A percentile compares a stretch with the other conserved stretches of the same genome.
These are phyloP conservation scores for Erodium texanum DNA, from an alignment of 441 rosid genomes.

Conservation along the genomic window DNA sequence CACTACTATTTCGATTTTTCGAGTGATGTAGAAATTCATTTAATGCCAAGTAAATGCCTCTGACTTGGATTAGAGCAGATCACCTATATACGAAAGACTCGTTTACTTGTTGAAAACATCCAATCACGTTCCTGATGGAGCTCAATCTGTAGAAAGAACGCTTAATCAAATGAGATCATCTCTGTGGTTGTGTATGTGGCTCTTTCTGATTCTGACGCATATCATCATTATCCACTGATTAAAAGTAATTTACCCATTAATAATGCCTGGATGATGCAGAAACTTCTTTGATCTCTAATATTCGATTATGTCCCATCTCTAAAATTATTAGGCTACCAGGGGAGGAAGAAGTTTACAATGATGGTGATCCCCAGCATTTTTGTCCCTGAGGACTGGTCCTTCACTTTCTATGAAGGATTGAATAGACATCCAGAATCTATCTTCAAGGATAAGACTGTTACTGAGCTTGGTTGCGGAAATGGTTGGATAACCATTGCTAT, in stretches of 20 bases:
- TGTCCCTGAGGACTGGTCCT: conserved; percentile 96
- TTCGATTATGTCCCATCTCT: background rate
- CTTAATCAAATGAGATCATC: too few species aligned
- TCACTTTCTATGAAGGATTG: conserved; percentile 80
- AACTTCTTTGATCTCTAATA: background rate
- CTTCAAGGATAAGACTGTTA: conserved; percentile 20
- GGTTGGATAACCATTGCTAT: conserved; percentile 26
- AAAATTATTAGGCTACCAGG: conserved; percentile 40
- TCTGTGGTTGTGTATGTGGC: too few species aligned
- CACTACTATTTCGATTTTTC: background rate
- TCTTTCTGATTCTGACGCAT: too few species aligned
- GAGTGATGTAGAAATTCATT: background rate
- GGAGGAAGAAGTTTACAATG: conserved; percentile 75
- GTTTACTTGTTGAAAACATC: too few species aligned
- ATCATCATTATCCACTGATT: too few species aligned
- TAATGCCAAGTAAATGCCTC: too few species aligned
- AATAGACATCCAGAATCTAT: conserved; percentile 21
- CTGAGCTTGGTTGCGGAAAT: conserved; percentile 25
- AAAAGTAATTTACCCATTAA: too few species aligned
- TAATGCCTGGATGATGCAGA: background rate
- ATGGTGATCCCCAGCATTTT: conserved; percentile 98
- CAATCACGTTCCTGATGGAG: too few species aligned
- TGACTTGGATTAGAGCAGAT: too few species aligned
- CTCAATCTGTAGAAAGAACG: too few species aligned
- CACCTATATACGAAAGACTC: too few species aligned